Evolutionary conservation across 257 asterid species (phyloP), one percentile per base, ranked within the genome.

Genomic region (Lycium barbarum): DNA sequence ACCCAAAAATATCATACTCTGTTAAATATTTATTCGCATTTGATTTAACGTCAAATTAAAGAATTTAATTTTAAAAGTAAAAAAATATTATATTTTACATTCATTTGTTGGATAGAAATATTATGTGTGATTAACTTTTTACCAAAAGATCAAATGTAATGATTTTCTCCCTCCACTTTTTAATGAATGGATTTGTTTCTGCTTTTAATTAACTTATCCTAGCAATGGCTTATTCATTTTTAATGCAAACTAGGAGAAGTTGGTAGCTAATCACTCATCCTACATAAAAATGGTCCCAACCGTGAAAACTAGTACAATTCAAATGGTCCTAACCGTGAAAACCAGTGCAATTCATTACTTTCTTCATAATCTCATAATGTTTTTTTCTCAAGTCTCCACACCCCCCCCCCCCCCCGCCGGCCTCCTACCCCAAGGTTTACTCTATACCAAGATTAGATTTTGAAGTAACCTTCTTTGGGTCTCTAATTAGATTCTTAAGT

Each of bases 231-330:
- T 74, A 5, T 49, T 12, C 61, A 49, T 11, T 20, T 74, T 67
- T 26, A 11, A 9, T 86, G 11, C 57, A 8, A 17, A 63, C 66
- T 63, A 13, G 43, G 47, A 7, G 38, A 74, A 74, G 84, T 65
- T 82, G 86, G 70, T 86, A 47, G 80, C 61, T 82, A 58, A 61
- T 74, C 61, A 36, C 71, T 61, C 49, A 17, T 33, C 49, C 47
- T 17, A 63, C 54, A 51, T 45, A 35, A 22, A 61, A 74, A 62
- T 82, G 86, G 84, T 84, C 84, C 84, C 70, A 26, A 13, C 26
- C 22, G 0, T 78, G 43, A 45, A 63, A 5, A 40, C 45, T 22
- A 36, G 9, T 26, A n/a, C 58, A 14, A 45, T 20, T 20, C 55
- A 45, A 26, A 26, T 26, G 33, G 33, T 68, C 51, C 76, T 49